These are phyloP conservation scores for Kodamaea leandrae DNA, from an alignment of 805 yeast genomes.

Conservation along the genomic window DNA sequence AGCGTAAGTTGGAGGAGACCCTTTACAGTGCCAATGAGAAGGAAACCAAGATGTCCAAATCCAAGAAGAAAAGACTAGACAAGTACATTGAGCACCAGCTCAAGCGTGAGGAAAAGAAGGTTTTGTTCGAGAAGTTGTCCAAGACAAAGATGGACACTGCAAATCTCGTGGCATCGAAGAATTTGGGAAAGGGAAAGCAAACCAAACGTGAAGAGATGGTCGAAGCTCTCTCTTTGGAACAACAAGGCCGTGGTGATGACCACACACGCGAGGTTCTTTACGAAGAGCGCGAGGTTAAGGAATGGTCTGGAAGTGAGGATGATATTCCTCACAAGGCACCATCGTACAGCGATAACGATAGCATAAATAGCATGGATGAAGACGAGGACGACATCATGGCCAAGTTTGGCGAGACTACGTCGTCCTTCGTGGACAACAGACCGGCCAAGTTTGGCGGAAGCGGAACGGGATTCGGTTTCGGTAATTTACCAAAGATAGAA, in stretches of 20 bases:
- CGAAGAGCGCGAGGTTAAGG: slow-evolving; percentile 63
- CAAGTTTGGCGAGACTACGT: slow-evolving; percentile 18
- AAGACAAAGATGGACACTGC: slow-evolving; percentile 69
- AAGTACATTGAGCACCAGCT: slow-evolving; percentile 90
- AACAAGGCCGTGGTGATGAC: slow-evolving; percentile 67
- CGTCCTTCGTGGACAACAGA: slow-evolving; percentile 66
- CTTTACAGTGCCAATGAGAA: slow-evolving; percentile 52
- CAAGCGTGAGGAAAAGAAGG: slow-evolving; percentile 82
- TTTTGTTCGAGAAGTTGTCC: slow-evolving; percentile 68
- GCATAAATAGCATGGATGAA: slow-evolving; percentile 14
- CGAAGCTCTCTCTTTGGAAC: slow-evolving; percentile 74
- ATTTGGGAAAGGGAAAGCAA: slow-evolving; percentile 69
- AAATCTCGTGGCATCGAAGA: slow-evolving; percentile 66
- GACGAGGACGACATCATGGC: slow-evolving; percentile 18
- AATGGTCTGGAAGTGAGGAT: slow-evolving; percentile 45
- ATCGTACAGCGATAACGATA: background rate
- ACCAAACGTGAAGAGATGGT: slow-evolving; percentile 66
- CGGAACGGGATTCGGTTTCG: slow-evolving; percentile 71
- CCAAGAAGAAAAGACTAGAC: slow-evolving; percentile 77
- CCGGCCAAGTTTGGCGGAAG: slow-evolving; percentile 58
- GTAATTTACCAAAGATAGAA: slow-evolving; percentile 49
- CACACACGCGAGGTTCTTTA: slow-evolving; percentile 60
- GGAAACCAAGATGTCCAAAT: slow-evolving; percentile 66
- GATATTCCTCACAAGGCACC: background rate
- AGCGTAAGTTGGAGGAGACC: slow-evolving; percentile 59